Evolutionary conservation across 1,284 basidiomycete genomes (phyloP), one percentile per base, ranked within the genome.

Genomic region (Marasmius oreades): DNA sequence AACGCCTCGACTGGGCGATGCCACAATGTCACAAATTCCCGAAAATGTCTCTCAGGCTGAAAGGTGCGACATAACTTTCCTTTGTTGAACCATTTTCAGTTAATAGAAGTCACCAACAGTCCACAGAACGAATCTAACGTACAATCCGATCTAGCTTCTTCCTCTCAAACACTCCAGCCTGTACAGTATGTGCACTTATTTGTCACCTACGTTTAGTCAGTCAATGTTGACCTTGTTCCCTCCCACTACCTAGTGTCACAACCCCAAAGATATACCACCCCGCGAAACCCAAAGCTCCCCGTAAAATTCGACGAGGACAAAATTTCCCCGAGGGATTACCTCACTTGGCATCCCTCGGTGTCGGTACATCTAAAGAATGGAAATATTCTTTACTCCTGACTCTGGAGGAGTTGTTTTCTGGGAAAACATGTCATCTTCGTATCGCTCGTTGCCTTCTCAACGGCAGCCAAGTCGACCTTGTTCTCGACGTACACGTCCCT

Each of bases 331-430:
- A 34, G 11, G 56, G 51, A 18, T 31, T 24, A 28, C 54, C 55
- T 31, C 46, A 54, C 16, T 33, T 52, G 12, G 42, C 46, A 6
- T 47, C 56, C 14, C 39, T 51, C 28, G 57, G 57, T 34, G 50
- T 53, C 39, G 67, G 64, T 55, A 58, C 55, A 45, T 69, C 68
- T 52, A 76, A 73, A 56, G 77, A 81, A 64, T 86, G 83, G 82
- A 72, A 77, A 23, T 86, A 85, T 68, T 86, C 89, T 0, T 81
- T 97, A 22, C 81, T 84, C 14, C 71, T 95, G 59, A 80, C 89
- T 0, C 83, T 97, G 10, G 91, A 95, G 65, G 93, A 97, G 61
- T 78, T 97, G 50, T 94, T 90, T 76, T 80, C 77, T 58, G 93
- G 95, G 51, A 85, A 85, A 34, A 85, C 82, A 33, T 93, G 91